Evolutionary conservation across 2,329 filamentous ascomycete genomes (phyloP).

Genomic region (Claviceps fusiformis): DNA sequence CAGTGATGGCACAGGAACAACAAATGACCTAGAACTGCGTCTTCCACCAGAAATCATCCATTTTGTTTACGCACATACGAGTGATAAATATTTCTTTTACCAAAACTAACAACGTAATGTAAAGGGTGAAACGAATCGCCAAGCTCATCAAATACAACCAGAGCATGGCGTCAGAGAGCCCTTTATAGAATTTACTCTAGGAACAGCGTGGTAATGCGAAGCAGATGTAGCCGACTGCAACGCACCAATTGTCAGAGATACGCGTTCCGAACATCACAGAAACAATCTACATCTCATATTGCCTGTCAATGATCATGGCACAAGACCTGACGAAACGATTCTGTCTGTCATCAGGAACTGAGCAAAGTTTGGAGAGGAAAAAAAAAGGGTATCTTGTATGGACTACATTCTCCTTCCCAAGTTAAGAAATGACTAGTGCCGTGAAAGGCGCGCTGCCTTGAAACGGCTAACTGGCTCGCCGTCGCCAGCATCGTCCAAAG

Average conservation of each 20-base stretch:
- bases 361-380: background rate
- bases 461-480: conserved; percentile 58
- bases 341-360: background rate
- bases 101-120: conserved; percentile 25
- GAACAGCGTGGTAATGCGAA: conserved; percentile 39
- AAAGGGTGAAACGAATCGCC: conserved; percentile 52
- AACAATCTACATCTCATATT: conserved; percentile 6
- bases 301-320: background rate
- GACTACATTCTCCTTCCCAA: conserved; percentile 1
- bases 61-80: background rate
- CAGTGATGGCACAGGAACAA: too few species aligned
- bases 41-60: background rate
- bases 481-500: conserved; percentile 54
- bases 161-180: conserved; percentile 46
- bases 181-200: conserved; percentile 37
- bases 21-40: background rate
- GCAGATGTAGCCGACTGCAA: conserved; percentile 38
- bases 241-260: conserved; percentile 37
- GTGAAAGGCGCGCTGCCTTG: conserved; percentile 53
- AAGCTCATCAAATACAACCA: conserved; percentile 26
- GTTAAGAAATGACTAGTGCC: conserved; percentile 22
- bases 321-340: background rate
- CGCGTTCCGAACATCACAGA: conserved; percentile 13
- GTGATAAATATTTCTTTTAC: conserved; percentile 4
- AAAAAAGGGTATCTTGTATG: background rate